Percentiles rank a stretch among this genome's conserved stretches.
Conservation (phyloP, 2,329 filamentous ascomycete genomes). For the Colletotrichum plurivorum region DNA sequence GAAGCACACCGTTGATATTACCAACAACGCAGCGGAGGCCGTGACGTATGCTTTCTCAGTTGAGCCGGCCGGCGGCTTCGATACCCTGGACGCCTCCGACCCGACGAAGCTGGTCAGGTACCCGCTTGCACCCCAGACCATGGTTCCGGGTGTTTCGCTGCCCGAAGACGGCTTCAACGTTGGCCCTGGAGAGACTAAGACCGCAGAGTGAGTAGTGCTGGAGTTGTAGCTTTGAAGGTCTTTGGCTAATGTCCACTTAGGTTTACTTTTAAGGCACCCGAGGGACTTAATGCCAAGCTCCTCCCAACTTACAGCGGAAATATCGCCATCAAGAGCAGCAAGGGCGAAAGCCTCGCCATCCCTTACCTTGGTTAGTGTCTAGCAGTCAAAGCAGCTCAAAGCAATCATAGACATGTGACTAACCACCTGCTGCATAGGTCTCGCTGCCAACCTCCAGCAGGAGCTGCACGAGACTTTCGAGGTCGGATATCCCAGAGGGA, state of each 20-base stretch:
- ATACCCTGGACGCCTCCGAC: constrained; percentile 10
- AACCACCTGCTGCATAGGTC: constrained; percentile 29
- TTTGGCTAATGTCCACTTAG: not conserved
- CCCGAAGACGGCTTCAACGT: constrained; percentile 13
- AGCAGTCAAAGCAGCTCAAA: not conserved
- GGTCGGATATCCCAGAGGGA: constrained; percentile 21
- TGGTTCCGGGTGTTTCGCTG: constrained; percentile 11
- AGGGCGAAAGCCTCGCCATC: constrained; percentile 50
- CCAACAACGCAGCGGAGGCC: constrained; percentile 51
- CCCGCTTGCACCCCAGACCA: constrained; percentile 9
- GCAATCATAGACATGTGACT: not conserved
- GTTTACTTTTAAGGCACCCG: constrained; percentile 19
- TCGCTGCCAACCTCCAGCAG: constrained; percentile 25
- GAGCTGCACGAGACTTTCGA: constrained; percentile 27
- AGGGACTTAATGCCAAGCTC: constrained; percentile 37
- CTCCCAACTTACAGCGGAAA: constrained; percentile 53
- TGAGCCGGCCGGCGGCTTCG: constrained; percentile 6
- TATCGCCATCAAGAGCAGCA: constrained; percentile 48
- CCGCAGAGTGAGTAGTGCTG: not conserved
- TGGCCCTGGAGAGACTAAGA: constrained; percentile 19
- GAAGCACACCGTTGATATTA: constrained; percentile 47
- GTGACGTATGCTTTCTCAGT: constrained; percentile 49
- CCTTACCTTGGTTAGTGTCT: constrained; percentile 45
- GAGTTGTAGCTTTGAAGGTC: not conserved
- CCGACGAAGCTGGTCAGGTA: constrained; percentile 30